Base-by-base conservation (phyloP, 2,329 filamentous ascomycete species). In the Mariannaea elegans region DNA sequence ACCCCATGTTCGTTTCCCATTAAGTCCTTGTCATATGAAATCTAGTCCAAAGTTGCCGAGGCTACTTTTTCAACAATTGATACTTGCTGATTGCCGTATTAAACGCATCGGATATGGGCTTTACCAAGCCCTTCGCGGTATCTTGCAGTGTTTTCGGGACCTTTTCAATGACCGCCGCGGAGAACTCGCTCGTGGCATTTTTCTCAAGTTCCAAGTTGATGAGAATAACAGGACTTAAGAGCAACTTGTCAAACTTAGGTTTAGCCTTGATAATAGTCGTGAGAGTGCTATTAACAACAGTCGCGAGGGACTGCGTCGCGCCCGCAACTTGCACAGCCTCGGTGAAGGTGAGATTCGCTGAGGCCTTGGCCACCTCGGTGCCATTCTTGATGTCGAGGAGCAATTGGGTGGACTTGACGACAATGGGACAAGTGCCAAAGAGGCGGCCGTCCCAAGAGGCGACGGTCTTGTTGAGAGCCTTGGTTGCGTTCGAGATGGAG, bases 191-290 rank as follows among this genome's bases (percentile, higher is more conserved):
- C 0, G 78, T 79, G 0, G 80, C 78, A 1, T 66, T 61, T 65
- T 77, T 75, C 71, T 83, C 73, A 7, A 75, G 59, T 55, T 77
- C 65, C 23, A 85, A 65, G 58, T 77, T 78, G 14, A 79, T 41
- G 36, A 81, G 68, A 32, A 84, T 80, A 32, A 81, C 65, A 0
- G 80, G 78, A 45, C 71, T 74, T 32, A 83, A 63, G 2, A 80
- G 51, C 6, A 81, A 66, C 36, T 71, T 70, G 63, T 82, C 77
- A 57, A 84, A 84, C 61, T 80, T 78, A 18, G 69, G 73, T 70
- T 81, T 81, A 24, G 74, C 67, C 10, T 57, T 65, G 58, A 81
- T 71, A 19, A 82, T 67, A n/a, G 72, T 72, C 7, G 68, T 63
- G 27, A 82, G 72, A 4, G 78, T 77, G 29, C 64, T 52, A 63